Evolutionary conservation across 2,329 filamentous ascomycete species (phyloP), one percentile per base, ranked within the genome.

Genomic region (Thielaviopsis ethacetica): DNA sequence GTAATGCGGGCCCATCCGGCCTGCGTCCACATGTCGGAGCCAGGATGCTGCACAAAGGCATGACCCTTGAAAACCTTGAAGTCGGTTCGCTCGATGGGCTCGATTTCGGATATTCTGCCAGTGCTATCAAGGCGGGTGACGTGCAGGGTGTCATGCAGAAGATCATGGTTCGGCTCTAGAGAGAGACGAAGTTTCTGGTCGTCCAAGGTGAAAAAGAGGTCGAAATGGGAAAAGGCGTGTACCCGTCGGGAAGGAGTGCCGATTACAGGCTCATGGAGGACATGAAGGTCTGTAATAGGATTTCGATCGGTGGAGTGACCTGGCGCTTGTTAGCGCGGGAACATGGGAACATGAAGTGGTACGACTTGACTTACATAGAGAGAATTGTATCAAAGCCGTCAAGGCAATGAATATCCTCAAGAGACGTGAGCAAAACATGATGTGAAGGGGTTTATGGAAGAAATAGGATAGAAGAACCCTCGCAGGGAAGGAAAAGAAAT

Each of bases 161-260:
- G 83, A 71, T 97, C 88, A 73, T 95, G 82, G 69, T 97, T 97
- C 3, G 93, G 93, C 68, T 93, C 84, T 54, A 98, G 78, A 59
- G 81, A 79, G 57, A 98, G 78, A 64, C 89, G 88, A 66, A 97
- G 76, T 64, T 82, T 80, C 63, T 90, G 79, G 62, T 80, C 74
- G 66, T 86, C 82, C 41, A 95, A 73, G 60, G 81, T 76, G 69
- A 98, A 96, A 30, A 81, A 84, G 62, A 98, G 74, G 66, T 95
- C 88, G 70, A 98, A 98, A 22, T 82, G 75, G 15, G 90, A 91
- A 59, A 86, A 75, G 54, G 90, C 84, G 67, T 93, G 84, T 53
- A 95, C 81, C 61, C 85, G 83, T 68, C 88, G 82, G 53, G 85
- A 86, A 17, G 85, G 83, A 0, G 90, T 88, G 66, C 88, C 82